phyloP scores from a whole-genome alignment of 2,329 filamentous ascomycete species.

The Exserohilum rostratum region DNA sequence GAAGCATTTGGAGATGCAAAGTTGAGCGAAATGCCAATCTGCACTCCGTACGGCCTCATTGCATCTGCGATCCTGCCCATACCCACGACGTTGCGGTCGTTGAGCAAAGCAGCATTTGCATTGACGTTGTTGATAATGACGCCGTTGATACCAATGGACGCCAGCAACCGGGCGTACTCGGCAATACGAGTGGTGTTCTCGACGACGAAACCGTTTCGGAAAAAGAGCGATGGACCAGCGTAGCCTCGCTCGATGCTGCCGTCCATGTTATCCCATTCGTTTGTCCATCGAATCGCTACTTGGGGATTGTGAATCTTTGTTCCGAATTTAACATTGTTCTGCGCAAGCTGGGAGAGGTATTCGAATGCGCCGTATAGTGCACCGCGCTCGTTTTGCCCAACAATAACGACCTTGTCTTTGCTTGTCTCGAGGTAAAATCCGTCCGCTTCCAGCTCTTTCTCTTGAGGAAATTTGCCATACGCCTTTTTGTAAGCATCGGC shows the following conservation, averaged over 20 bases:
- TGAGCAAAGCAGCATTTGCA: conserved; percentile 66
- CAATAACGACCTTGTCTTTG: conserved; percentile 59
- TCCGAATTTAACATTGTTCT: conserved; percentile 60
- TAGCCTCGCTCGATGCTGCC: conserved; percentile 72
- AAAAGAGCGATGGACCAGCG: conserved; percentile 72
- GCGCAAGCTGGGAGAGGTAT: conserved; percentile 69
- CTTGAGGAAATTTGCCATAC: conserved; percentile 41
- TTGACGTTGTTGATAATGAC: conserved; percentile 76
- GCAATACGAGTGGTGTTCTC: conserved; percentile 64
- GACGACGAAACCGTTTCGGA: conserved; percentile 62
- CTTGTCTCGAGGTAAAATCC: conserved; percentile 66
- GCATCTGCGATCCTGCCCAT: conserved; percentile 67
- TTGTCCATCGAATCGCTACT: conserved; percentile 70
- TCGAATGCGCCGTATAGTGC: conserved; percentile 73
- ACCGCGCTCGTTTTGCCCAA: conserved; percentile 70
- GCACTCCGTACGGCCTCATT: conserved; percentile 71
- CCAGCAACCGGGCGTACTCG: conserved; percentile 69
- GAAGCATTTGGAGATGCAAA: conserved; percentile 66
- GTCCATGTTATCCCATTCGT: conserved; percentile 76
- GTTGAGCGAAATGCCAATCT: conserved; percentile 69
- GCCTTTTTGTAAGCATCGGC: conserved; percentile 50
- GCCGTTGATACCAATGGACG: conserved; percentile 70
- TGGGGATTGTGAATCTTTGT: conserved; percentile 61
- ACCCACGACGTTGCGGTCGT: conserved; percentile 63
- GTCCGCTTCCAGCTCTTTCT: conserved; percentile 58